These are phyloP conservation scores for Aspergillus sp. DNA, from an alignment of 2,329 filamentous ascomycete species.

Conservation along the genomic window DNA sequence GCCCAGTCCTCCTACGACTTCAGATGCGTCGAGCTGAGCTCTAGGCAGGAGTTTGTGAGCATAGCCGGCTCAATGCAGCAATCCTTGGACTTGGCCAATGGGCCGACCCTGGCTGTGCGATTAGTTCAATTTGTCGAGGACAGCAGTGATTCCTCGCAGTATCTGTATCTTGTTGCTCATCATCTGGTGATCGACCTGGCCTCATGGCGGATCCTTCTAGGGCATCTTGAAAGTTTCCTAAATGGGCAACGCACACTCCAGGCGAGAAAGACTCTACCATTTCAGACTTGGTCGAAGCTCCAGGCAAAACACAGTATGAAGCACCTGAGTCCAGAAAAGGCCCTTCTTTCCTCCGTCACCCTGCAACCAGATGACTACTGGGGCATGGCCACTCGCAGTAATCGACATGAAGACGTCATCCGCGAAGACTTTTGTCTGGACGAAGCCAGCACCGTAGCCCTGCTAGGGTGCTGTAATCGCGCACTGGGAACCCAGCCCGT, in stretches of 20 bases:
- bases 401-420: conserved; percentile 3
- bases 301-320: conserved; percentile 19
- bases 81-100: too few relatives aligned
- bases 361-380: conserved; percentile 55
- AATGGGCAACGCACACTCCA: conserved; percentile 18
- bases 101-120: conserved; percentile 31
- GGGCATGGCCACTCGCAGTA: conserved; percentile 5
- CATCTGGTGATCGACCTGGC: conserved; percentile 37
- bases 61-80: too few relatives aligned
- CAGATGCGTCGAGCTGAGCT: conserved; percentile 12
- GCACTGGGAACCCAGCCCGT: conserved; percentile 7
- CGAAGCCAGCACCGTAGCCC: neutral
- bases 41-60: conserved; percentile 18
- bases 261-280: conserved; percentile 26
- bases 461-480: conserved; percentile 1
- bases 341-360: too few relatives aligned
- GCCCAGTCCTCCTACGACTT: conserved; percentile 16
- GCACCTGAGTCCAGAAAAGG: too few relatives aligned
- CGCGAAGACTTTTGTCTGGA: conserved; percentile 3
- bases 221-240: conserved; percentile 34
- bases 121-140: conserved; percentile 33
- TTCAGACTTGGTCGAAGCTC: conserved; percentile 32
- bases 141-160: conserved; percentile 40
- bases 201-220: conserved; percentile 36
- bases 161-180: conserved; percentile 33